Conservation (phyloP, 768 basidiomycete species). For the Lentinula aciculospora region DNA sequence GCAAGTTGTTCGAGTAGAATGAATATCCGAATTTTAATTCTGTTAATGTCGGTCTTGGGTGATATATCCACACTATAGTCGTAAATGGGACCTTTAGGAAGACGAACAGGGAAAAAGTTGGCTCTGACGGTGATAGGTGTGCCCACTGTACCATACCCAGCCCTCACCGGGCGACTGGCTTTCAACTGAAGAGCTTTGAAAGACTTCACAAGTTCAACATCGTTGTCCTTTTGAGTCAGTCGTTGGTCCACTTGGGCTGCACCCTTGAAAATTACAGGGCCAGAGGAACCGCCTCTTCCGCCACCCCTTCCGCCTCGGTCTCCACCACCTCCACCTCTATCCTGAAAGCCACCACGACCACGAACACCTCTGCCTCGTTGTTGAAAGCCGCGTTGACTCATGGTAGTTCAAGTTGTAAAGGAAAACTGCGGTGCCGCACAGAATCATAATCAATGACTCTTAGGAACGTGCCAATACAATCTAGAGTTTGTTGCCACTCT, state of each 20-base stretch:
- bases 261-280: constrained; percentile 33
- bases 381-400: background rate
- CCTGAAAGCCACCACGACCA: constrained; percentile 12
- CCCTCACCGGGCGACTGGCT: constrained; percentile 41
- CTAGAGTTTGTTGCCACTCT: background rate
- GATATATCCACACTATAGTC: constrained; percentile 52
- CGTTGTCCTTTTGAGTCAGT: constrained; percentile 22
- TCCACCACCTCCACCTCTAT: constrained; percentile 16
- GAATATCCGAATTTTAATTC: constrained; percentile 47
- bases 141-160: constrained; percentile 52
- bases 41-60: constrained; percentile 38
- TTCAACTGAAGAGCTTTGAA: constrained; percentile 27
- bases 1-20: constrained; percentile 43
- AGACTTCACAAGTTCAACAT: constrained; percentile 30
- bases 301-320: constrained; percentile 16
- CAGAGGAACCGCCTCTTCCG: constrained; percentile 12
- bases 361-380: constrained; percentile 13
- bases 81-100: constrained; percentile 42
- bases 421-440: background rate
- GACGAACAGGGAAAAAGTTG: constrained; percentile 55
- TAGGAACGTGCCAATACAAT: background rate
- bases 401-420: background rate
- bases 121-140: constrained; percentile 44
- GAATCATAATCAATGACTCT: background rate
- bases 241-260: constrained; percentile 30